Conservation (phyloP, 1,139 yeast genomes). For the Blastobotrys proliferans region DNA sequence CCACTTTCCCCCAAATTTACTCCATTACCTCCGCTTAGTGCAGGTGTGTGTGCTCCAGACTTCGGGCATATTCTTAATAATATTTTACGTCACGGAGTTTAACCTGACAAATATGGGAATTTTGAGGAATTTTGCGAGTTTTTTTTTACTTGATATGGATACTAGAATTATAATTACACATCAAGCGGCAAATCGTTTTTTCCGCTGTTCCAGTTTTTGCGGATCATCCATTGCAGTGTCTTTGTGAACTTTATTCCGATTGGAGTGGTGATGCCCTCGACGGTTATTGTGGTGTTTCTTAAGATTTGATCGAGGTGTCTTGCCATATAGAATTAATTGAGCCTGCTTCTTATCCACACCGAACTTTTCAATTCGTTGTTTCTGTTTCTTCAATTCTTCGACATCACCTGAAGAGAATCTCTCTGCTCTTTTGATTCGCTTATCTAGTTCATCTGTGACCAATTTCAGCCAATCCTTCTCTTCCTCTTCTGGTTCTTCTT, state of each 20-base stretch:
- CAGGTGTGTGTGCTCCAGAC: too few species aligned
- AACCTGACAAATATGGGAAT: too few species aligned
- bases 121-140: too few species aligned
- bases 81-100: too few species aligned
- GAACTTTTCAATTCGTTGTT: conserved; percentile 67
- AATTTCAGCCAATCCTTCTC: conserved; percentile 4
- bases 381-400: conserved; percentile 47
- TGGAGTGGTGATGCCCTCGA: background rate
- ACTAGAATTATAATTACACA: too few species aligned
- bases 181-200: conserved; percentile 16
- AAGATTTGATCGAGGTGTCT: background rate
- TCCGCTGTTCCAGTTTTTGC: conserved; percentile 13
- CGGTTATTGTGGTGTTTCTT: background rate
- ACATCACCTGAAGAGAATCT: conserved; percentile 64
- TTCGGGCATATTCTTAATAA: too few species aligned
- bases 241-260: background rate
- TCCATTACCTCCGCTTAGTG: too few species aligned
- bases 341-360: conserved; percentile 54
- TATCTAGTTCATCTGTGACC: conserved; percentile 64
- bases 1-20: too few species aligned
- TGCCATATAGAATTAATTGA: conserved; percentile 11
- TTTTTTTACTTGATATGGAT: too few species aligned
- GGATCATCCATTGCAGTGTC: conserved; percentile 10
- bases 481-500: conserved; percentile 8
- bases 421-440: conserved; percentile 67